Conservation (phyloP, 106 monocot genomes). For the Vanilla planifolia region DNA sequence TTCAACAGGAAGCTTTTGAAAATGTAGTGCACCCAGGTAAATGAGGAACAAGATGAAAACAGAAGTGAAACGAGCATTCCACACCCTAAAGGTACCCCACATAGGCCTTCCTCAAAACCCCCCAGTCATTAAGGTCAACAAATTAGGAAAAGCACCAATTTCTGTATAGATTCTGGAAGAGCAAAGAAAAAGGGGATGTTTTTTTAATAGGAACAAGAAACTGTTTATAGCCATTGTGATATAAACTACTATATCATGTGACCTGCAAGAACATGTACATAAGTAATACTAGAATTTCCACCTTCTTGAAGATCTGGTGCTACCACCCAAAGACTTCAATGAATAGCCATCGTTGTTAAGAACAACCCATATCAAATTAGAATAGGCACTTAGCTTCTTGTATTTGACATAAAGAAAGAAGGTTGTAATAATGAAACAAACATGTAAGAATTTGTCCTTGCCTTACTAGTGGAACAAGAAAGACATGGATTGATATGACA, state of each 20-base stretch:
- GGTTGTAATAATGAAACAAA: too few relatives aligned
- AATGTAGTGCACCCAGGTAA: conserved; percentile 26
- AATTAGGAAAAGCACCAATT: conserved; percentile 15
- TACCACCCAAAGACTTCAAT: conserved; percentile 21
- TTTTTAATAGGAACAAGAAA: too few relatives aligned
- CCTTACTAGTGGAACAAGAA: too few relatives aligned
- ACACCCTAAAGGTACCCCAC: conserved; percentile 8
- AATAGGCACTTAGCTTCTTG: too few relatives aligned
- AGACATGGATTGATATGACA: too few relatives aligned
- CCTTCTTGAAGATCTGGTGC: conserved; percentile 24
- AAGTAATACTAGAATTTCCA: conserved; percentile 23
- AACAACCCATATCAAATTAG: too few relatives aligned
- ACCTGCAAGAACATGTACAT: conserved; percentile 23
- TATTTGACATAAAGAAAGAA: too few relatives aligned
- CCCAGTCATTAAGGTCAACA: conserved; percentile 15
- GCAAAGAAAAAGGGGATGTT: conserved; percentile 20
- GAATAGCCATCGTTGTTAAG: conserved; percentile 11
- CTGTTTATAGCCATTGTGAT: conserved; percentile 10
- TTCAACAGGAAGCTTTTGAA: conserved; percentile 25
- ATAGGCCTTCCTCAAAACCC: conserved; percentile 18
- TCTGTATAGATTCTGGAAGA: conserved; percentile 9
- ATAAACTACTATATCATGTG: conserved; percentile 17
- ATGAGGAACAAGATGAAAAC: conserved; percentile 25
- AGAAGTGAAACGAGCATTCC: conserved; percentile 13
- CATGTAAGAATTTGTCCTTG: too few relatives aligned